Evolutionary conservation across 1,284 basidiomycete genomes (phyloP).

Genomic region (Leccinum solheimii): DNA sequence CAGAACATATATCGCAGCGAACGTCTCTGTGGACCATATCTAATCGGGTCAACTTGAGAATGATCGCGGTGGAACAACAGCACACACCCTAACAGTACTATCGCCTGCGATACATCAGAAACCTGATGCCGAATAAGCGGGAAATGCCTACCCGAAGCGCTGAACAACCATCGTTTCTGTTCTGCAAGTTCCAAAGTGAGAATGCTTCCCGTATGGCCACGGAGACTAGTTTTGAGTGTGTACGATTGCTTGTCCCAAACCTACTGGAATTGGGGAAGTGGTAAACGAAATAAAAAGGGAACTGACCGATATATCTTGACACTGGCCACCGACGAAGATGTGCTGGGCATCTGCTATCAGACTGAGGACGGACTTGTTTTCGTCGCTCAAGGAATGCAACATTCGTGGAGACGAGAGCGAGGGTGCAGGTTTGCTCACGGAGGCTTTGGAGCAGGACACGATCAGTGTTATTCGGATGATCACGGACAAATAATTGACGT

Average conservation of each 20-base stretch:
- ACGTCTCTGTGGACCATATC: conserved; percentile 82
- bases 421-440: conserved; percentile 55
- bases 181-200: conserved; percentile 78
- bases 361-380: conserved; percentile 71
- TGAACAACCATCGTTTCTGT: conserved; percentile 83
- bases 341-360: conserved; percentile 70
- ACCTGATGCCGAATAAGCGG: conserved; percentile 1
- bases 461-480: background rate
- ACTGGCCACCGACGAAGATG: conserved; percentile 86
- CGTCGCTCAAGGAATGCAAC: conserved; percentile 69
- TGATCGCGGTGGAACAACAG: background rate
- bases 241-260: conserved; percentile 81
- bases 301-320: conserved; percentile 55
- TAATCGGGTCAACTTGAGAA: conserved; percentile 34
- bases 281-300: background rate
- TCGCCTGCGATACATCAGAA: conserved; percentile 55
- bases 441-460: conserved; percentile 43
- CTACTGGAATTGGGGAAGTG: conserved; percentile 39
- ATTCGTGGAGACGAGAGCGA: conserved; percentile 46
- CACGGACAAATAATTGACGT: conserved; percentile 12
- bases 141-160: conserved; percentile 64
- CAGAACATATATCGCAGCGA: conserved; percentile 76
- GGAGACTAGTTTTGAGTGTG: conserved; percentile 68
- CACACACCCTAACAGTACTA: conserved; percentile 74
- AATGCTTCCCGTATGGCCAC: conserved; percentile 85